Conservation (phyloP, 441 rosid genomes). For the Eutrema salsugineum region DNA sequence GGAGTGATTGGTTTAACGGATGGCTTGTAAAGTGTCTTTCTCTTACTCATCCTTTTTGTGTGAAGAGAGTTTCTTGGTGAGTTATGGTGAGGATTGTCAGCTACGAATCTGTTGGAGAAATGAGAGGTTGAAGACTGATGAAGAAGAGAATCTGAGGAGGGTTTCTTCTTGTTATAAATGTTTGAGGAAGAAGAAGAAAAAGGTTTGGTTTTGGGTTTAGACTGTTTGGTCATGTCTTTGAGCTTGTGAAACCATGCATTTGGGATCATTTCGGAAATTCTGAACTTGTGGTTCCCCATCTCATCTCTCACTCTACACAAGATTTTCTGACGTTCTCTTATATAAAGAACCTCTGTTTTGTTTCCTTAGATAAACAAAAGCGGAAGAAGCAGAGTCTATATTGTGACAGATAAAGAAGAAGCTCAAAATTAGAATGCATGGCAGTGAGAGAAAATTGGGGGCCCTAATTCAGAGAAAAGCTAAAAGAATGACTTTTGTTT, state of each 20-base stretch:
- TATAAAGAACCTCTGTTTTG: not conserved
- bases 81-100: conserved; percentile 31
- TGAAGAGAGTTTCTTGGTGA: conserved; percentile 42
- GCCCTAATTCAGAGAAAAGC: conserved; percentile 2
- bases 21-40: conserved; percentile 67
- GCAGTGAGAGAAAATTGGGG: conserved; percentile 2
- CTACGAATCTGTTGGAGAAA: conserved; percentile 28
- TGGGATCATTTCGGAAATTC: conserved; percentile 63
- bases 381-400: not conserved
- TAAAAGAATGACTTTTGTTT: conserved; percentile 18
- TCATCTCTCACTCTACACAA: conserved; percentile 1
- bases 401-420: conserved; percentile 18
- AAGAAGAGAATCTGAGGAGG: conserved; percentile 23
- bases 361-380: not conserved
- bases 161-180: conserved; percentile 15
- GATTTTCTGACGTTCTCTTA: not conserved
- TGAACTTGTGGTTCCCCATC: conserved; percentile 62
- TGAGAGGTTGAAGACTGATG: conserved; percentile 38
- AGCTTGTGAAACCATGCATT: conserved; percentile 67
- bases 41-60: conserved; percentile 34
- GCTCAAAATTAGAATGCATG: conserved; percentile 13
- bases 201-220: conserved; percentile 28
- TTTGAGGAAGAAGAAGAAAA: conserved; percentile 18
- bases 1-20: conserved; percentile 34
- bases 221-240: conserved; percentile 45